These are phyloP conservation scores for Leishmania tropica DNA, from an alignment of 208 protist species.

Conservation along the genomic window DNA sequence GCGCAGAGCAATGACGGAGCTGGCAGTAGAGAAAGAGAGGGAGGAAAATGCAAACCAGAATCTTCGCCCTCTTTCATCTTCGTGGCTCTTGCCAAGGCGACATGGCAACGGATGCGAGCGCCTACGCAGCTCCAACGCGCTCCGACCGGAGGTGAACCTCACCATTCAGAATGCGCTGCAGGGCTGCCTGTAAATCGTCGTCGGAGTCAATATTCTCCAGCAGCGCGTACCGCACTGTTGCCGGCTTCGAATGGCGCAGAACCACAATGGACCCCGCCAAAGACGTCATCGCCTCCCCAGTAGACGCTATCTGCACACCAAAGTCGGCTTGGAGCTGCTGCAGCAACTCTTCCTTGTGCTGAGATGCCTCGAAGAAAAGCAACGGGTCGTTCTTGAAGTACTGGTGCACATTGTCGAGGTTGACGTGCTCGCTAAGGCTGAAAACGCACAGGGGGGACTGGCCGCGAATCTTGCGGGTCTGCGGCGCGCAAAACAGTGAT, in stretches of 20 bases:
- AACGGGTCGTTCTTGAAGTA: constrained; percentile 61
- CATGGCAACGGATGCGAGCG: not conserved
- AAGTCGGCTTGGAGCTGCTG: constrained; percentile 22
- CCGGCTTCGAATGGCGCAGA: constrained; percentile 37
- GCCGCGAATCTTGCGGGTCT: constrained; percentile 28
- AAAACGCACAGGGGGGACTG: constrained; percentile 54
- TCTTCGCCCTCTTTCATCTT: not conserved
- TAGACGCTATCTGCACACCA: not conserved
- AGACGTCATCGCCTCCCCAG: not conserved
- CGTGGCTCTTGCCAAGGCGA: not conserved
- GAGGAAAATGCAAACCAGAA: not conserved
- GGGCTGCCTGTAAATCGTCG: constrained; percentile 18
- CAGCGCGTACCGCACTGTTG: constrained; percentile 24
- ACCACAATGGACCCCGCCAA: constrained; percentile 28
- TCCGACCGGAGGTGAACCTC: constrained; percentile 22
- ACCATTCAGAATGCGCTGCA: constrained; percentile 40
- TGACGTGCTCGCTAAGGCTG: constrained; percentile 31
- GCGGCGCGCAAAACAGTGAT: constrained; percentile 49
- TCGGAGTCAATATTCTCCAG: constrained; percentile 23
- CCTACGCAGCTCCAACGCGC: not conserved
- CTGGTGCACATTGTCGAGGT: constrained; percentile 36
- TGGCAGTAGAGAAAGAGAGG: not conserved
- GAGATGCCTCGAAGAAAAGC: constrained; percentile 67
- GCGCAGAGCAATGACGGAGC: not conserved
- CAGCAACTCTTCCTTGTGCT: constrained; percentile 9